Conservation (phyloP, 345 rosid species). For the Iberis pinnata region DNA sequence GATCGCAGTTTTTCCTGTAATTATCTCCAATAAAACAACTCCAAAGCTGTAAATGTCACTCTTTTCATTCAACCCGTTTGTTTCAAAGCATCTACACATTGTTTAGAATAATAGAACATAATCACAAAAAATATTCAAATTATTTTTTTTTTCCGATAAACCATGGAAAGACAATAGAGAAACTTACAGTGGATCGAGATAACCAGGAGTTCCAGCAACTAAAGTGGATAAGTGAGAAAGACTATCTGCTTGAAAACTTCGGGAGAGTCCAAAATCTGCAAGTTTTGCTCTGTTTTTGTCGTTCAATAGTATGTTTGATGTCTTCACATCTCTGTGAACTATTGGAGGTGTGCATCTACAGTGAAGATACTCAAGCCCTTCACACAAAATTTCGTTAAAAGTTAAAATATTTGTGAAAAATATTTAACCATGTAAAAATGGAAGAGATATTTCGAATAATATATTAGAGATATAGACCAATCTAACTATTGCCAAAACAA, state of each 20-base stretch:
- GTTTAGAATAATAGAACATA: no score
- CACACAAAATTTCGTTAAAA: no score
- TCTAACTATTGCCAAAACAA: no score
- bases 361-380: slow-evolving; percentile 35
- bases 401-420: no score
- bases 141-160: no score
- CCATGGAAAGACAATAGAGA: not conserved
- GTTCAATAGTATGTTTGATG: slow-evolving; percentile 33
- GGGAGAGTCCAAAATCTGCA: slow-evolving; percentile 30
- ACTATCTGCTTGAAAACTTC: slow-evolving; percentile 26
- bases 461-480: no score
- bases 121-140: no score
- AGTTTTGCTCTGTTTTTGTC: slow-evolving; percentile 34
- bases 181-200: slow-evolving; percentile 25
- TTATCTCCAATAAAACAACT: slow-evolving; percentile 26
- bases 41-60: slow-evolving; percentile 36
- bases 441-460: no score
- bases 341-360: slow-evolving; percentile 28
- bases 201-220: no score
- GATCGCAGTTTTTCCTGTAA: slow-evolving; percentile 19
- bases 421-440: no score
- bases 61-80: slow-evolving; percentile 26
- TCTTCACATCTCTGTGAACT: slow-evolving; percentile 35
- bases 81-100: slow-evolving; percentile 19
- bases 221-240: slow-evolving; percentile 18